Conservation (phyloP, 1,139 yeast species). For the Kodamaea sp. region DNA sequence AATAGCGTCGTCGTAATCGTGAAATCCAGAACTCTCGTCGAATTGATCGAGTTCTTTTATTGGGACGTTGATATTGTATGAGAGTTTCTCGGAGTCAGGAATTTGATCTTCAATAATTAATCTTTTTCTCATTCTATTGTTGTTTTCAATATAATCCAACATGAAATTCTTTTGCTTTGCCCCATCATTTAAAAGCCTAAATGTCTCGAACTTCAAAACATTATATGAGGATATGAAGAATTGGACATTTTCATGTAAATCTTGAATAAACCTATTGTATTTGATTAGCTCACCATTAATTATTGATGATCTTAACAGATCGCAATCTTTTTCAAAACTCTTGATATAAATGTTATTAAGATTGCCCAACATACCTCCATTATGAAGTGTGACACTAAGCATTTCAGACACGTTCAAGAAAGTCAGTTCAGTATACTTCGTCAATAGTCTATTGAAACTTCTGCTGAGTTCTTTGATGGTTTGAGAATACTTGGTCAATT, state of each 20-base stretch:
- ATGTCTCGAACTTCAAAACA: slow-evolving; percentile 43
- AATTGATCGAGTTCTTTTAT: slow-evolving; percentile 24
- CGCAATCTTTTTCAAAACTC: slow-evolving; percentile 49
- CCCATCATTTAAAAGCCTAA: slow-evolving; percentile 33
- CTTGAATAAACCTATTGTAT: slow-evolving; percentile 57
- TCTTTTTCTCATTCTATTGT: slow-evolving; percentile 62
- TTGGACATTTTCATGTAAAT: slow-evolving; percentile 59
- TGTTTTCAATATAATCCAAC: slow-evolving; percentile 68
- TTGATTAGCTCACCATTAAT: slow-evolving; percentile 50
- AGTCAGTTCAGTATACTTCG: slow-evolving; percentile 22
- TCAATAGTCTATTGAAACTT: slow-evolving; percentile 23
- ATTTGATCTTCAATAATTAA: slow-evolving; percentile 54
- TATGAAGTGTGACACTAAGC: slow-evolving; percentile 34
- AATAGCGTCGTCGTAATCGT: slow-evolving; percentile 8
- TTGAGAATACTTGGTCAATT: slow-evolving; percentile 33
- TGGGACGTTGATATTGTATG: slow-evolving; percentile 44
- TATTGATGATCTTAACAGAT: slow-evolving; percentile 44
- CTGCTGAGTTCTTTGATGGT: slow-evolving; percentile 29
- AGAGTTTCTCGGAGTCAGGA: slow-evolving; percentile 44
- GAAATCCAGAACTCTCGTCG: slow-evolving; percentile 3
- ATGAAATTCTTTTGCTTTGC: slow-evolving; percentile 34
- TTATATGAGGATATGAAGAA: slow-evolving; percentile 51
- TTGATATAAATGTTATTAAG: slow-evolving; percentile 38
- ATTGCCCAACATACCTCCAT: slow-evolving; percentile 41
- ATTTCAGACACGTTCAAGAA: slow-evolving; percentile 33